These are phyloP conservation scores for Phytophthora podocarpi DNA, from an alignment of 352 stramenopile genomes.

Conservation along the genomic window DNA sequence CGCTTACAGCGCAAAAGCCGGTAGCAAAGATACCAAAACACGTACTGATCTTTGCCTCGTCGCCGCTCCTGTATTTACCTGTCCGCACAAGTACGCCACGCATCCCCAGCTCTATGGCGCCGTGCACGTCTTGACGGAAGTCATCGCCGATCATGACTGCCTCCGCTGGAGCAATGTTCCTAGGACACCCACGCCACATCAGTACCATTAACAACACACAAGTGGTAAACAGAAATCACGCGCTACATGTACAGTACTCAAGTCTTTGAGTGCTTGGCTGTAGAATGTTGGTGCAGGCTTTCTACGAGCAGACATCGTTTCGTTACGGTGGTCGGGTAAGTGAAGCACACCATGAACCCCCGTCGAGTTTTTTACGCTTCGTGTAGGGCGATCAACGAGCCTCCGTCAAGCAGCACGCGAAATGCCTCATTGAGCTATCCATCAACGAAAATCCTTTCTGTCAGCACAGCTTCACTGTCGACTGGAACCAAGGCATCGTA, in stretches of 20 bases:
- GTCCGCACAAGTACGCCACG: conserved; percentile 50
- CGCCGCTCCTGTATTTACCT: conserved; percentile 51
- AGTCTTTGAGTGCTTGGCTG: conserved; percentile 42
- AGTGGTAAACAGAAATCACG: not conserved
- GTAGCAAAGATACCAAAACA: not conserved
- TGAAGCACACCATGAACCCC: not conserved
- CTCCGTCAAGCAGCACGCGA: conserved; percentile 50
- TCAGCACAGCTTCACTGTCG: not conserved
- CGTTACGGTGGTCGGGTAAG: no score
- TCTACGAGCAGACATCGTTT: conserved; percentile 20
- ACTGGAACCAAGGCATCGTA: no score
- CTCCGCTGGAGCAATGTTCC: conserved; percentile 32
- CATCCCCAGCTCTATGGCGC: conserved; percentile 55
- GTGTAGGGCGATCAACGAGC: conserved; percentile 59
- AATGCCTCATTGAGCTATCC: conserved; percentile 67
- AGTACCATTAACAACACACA: no score
- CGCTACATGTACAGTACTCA: conserved; percentile 35
- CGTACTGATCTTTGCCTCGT: conserved; percentile 39
- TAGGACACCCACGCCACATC: no score
- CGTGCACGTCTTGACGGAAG: conserved; percentile 51
- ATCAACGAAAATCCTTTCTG: not conserved
- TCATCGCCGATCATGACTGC: conserved; percentile 69
- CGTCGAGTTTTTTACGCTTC: conserved; percentile 46
- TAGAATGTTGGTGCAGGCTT: conserved; percentile 61
- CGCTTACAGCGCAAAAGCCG: not conserved